A percentile compares a stretch with the other conserved stretches of the same genome.
Evolutionary conservation across 1,139 yeast species (phyloP).

Genomic region (Blastobotrys persicus): DNA sequence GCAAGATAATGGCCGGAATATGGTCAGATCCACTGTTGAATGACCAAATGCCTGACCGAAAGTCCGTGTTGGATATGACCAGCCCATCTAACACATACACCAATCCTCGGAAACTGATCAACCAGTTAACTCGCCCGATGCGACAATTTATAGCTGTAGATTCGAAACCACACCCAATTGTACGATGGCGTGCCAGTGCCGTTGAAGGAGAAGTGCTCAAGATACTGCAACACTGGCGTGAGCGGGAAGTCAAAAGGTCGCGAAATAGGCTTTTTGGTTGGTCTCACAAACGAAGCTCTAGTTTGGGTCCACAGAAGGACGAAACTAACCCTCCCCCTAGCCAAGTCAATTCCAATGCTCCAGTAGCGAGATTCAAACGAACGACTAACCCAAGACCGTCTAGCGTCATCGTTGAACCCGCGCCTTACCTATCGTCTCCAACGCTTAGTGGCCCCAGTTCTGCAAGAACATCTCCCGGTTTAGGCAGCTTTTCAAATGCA

Average conservation of each 20-base stretch:
- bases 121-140: conserved; percentile 31
- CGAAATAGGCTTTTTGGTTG: conserved; percentile 20
- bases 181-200: conserved; percentile 26
- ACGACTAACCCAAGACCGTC: conserved; percentile 3
- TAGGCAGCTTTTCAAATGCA: not conserved
- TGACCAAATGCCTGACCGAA: not conserved
- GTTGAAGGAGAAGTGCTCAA: conserved; percentile 23
- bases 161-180: conserved; percentile 26
- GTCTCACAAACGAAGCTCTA: conserved; percentile 14
- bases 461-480: conserved; percentile 28
- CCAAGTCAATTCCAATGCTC: not conserved
- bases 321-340: not conserved
- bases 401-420: not conserved
- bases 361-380: not conserved
- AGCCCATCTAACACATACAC: not conserved
- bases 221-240: conserved; percentile 24
- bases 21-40: not conserved
- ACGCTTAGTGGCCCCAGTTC: conserved; percentile 2
- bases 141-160: conserved; percentile 30
- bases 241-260: conserved; percentile 15
- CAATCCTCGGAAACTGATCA: conserved; percentile 28
- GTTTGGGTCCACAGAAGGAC: not conserved
- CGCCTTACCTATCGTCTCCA: not conserved
- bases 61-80: conserved; percentile 7
- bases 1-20: not conserved